Conservation (phyloP, 495 filamentous ascomycete species). For the Zalerion maritima region DNA sequence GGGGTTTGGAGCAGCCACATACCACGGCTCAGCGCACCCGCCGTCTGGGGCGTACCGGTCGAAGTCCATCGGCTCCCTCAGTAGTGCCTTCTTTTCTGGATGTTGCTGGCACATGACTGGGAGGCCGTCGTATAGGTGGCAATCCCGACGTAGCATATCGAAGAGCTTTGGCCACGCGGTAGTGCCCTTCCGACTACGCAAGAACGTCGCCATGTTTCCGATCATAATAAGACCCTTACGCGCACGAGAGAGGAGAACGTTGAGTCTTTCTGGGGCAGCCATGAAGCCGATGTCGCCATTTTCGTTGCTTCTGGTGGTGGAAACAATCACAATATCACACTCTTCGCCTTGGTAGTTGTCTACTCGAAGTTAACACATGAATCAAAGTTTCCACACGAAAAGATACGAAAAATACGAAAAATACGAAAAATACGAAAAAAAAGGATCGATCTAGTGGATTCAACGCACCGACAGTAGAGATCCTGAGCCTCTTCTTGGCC, state of each 20-base stretch:
- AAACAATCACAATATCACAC: constrained; percentile 55
- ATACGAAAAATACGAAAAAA: too few relatives aligned
- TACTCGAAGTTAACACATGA: constrained; percentile 9
- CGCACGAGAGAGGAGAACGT: constrained; percentile 60
- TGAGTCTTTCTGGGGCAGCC: constrained; percentile 49
- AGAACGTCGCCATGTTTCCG: constrained; percentile 56
- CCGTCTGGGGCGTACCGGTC: constrained; percentile 52
- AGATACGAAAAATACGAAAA: too few relatives aligned
- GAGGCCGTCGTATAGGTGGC: constrained; percentile 53
- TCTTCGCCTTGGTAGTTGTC: constrained; percentile 80
- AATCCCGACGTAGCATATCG: constrained; percentile 34
- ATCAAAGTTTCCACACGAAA: too few relatives aligned
- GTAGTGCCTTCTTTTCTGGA: constrained; percentile 29
- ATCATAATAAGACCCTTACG: constrained; percentile 55
- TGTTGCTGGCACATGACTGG: constrained; percentile 57
- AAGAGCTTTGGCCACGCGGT: constrained; percentile 45
- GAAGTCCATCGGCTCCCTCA: constrained; percentile 40
- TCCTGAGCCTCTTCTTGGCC: constrained; percentile 34
- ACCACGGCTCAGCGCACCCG: constrained; percentile 57
- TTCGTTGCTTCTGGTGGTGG: constrained; percentile 52
- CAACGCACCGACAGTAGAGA: constrained; percentile 65
- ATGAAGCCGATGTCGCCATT: constrained; percentile 61
- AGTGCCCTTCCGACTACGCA: constrained; percentile 43
- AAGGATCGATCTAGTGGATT: too few relatives aligned
- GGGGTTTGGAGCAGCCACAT: constrained; percentile 10